A percentile compares a stretch with the other conserved stretches of the same genome.
phyloP scores from a whole-genome alignment of 2,329 filamentous ascomycete genomes.

The Teratosphaeria zuluensis region DNA sequence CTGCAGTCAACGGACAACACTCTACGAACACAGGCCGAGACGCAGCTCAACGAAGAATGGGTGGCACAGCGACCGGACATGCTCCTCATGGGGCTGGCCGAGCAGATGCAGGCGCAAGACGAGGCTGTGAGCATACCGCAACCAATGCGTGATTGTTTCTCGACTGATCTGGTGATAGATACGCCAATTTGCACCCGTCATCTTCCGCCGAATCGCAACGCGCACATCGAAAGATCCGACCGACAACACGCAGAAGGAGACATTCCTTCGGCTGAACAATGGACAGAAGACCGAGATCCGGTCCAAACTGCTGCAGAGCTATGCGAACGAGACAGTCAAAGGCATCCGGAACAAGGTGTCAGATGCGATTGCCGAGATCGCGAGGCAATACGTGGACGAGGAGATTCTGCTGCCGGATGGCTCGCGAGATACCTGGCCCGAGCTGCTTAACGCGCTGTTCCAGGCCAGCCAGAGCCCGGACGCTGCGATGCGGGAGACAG shows the following conservation, averaged over 20 bases:
- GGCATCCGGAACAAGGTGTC: constrained; percentile 88
- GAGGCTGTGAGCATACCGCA: constrained; percentile 47
- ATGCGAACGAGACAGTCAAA: constrained; percentile 62
- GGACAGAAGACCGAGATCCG: constrained; percentile 71
- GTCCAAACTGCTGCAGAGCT: constrained; percentile 68
- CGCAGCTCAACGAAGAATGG: constrained; percentile 87
- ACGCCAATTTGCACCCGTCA: constrained; percentile 82
- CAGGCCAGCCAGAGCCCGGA: constrained; percentile 81
- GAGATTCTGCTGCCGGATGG: constrained; percentile 20
- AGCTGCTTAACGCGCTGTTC: constrained; percentile 78
- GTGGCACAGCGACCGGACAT: constrained; percentile 70
- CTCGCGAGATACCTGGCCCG: constrained; percentile 62
- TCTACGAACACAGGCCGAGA: constrained; percentile 76
- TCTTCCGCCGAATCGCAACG: constrained; percentile 87
- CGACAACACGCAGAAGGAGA: constrained; percentile 63
- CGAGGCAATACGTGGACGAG: constrained; percentile 86
- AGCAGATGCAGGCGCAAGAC: constrained; percentile 76
- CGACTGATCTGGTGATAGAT: constrained; percentile 43
- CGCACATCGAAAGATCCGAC: constrained; percentile 69
- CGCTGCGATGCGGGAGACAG: constrained; percentile 75
- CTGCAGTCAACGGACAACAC: constrained; percentile 85
- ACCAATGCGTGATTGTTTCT: neutral
- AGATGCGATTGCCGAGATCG: constrained; percentile 93
- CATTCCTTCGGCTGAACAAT: constrained; percentile 69
- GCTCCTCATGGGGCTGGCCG: constrained; percentile 84